phyloP scores from a whole-genome alignment of 768 basidiomycete species.

The Serpula lacrymans region DNA sequence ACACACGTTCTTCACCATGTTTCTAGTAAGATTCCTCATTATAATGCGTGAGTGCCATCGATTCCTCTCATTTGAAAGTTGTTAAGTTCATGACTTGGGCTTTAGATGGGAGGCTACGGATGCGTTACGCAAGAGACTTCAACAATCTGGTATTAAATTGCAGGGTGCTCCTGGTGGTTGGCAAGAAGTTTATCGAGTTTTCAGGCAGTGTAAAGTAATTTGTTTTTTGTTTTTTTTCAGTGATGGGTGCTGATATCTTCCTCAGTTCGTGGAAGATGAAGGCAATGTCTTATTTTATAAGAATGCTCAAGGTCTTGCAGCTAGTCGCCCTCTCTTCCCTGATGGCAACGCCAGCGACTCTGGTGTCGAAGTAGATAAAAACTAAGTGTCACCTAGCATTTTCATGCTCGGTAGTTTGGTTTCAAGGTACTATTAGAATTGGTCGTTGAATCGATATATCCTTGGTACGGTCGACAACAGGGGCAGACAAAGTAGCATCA shows the following conservation, averaged over 20 bases:
- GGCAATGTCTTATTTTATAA: conserved; percentile 91
- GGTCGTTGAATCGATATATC: no score
- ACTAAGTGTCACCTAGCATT: no score
- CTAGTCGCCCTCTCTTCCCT: conserved; percentile 61
- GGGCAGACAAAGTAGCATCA: no score
- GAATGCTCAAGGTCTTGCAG: conserved; percentile 77
- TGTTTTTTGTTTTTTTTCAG: background rate
- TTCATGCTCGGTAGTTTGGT: no score
- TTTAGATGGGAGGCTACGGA: conserved; percentile 84
- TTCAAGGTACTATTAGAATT: no score
- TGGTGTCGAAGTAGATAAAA: conserved; percentile 53
- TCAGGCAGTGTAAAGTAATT: conserved; percentile 69
- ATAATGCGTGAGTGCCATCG: conserved; percentile 56
- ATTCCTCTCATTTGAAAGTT: background rate
- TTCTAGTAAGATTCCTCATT: conserved; percentile 95
- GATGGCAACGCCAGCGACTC: conserved; percentile 62
- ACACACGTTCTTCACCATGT: conserved; percentile 93
- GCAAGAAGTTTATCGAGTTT: conserved; percentile 77
- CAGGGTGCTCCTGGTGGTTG: conserved; percentile 76
- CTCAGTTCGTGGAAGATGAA: conserved; percentile 88
- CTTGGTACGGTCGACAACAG: no score
- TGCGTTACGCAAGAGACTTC: conserved; percentile 75
- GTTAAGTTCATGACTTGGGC: background rate
- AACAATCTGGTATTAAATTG: conserved; percentile 54
- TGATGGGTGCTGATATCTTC: background rate